A percentile compares a stretch with the other conserved stretches of the same genome.
Evolutionary conservation across 345 rosid species (phyloP).

Genomic region (Heritiera fomes): DNA sequence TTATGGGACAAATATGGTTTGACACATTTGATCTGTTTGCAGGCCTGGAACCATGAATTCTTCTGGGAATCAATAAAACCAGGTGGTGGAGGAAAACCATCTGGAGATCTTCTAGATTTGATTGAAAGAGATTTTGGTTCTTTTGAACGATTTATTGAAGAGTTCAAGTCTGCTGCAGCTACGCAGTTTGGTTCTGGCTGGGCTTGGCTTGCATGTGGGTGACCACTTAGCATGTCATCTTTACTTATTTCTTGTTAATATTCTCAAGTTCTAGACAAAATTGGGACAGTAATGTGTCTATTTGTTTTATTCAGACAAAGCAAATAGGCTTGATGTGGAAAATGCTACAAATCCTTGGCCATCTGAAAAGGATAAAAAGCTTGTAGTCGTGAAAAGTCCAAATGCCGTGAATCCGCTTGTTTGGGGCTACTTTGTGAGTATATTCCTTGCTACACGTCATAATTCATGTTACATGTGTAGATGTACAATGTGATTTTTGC

Average conservation of each 20-base stretch:
- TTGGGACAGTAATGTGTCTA: slow-evolving; percentile 11
- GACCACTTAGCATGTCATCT: slow-evolving; percentile 3
- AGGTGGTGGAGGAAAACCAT: slow-evolving; percentile 89
- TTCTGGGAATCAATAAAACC: slow-evolving; percentile 96
- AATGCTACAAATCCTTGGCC: slow-evolving; percentile 71
- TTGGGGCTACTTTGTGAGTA: slow-evolving; percentile 85
- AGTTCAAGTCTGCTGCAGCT: slow-evolving; percentile 70
- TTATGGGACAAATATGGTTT: not conserved
- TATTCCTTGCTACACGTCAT: slow-evolving; percentile 14
- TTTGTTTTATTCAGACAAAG: slow-evolving; percentile 60
- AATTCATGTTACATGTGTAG: not conserved
- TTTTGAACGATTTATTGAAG: slow-evolving; percentile 51
- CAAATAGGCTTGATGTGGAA: slow-evolving; percentile 61
- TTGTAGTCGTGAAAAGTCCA: slow-evolving; percentile 80
- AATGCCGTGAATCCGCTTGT: slow-evolving; percentile 92
- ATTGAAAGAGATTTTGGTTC: slow-evolving; percentile 90
- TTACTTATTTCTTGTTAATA: slow-evolving; percentile 16
- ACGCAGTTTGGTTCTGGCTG: slow-evolving; percentile 94
- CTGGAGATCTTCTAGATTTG: slow-evolving; percentile 67
- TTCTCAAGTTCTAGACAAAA: slow-evolving; percentile 2
- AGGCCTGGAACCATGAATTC: slow-evolving; percentile 97
- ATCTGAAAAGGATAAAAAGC: slow-evolving; percentile 73
- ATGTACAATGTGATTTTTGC: not conserved
- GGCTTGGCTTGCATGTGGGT: slow-evolving; percentile 94
- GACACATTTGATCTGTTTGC: slow-evolving; percentile 18